These are phyloP conservation scores for Epichloe festucae DNA, from an alignment of 2,329 filamentous ascomycete genomes.

Conservation along the genomic window DNA sequence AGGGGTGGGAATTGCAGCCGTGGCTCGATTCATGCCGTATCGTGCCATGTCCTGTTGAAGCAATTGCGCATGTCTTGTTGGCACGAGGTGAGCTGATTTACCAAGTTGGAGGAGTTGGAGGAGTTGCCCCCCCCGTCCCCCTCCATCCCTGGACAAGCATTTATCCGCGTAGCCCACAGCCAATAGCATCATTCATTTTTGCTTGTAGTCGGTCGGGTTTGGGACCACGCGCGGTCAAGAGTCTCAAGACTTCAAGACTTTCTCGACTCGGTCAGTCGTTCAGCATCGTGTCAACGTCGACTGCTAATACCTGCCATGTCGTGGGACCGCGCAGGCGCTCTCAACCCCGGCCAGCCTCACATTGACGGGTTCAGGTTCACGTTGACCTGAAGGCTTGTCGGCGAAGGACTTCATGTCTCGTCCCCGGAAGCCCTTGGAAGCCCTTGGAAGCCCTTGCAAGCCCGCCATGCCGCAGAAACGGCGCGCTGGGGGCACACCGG, in stretches of 20 bases:
- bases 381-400: neutral
- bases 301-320: neutral
- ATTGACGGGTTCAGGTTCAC: neutral
- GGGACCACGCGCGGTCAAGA: no score
- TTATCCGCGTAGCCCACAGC: slow-evolving; percentile 9
- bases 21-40: no score
- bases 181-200: neutral
- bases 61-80: no score
- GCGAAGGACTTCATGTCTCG: neutral
- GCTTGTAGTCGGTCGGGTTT: no score
- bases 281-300: neutral
- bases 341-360: neutral
- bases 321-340: neutral
- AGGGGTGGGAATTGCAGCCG: no score
- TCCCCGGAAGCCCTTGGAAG: no score
- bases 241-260: no score
- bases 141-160: slow-evolving; percentile 6
- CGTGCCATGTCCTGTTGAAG: no score
- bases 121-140: no score
- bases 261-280: neutral
- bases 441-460: neutral
- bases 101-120: no score
- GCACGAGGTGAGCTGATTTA: no score
- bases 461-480: slow-evolving; percentile 27
- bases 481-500: slow-evolving; percentile 12